Conservation (phyloP, 75 land plant species). For the Cryptomeria japonica region DNA sequence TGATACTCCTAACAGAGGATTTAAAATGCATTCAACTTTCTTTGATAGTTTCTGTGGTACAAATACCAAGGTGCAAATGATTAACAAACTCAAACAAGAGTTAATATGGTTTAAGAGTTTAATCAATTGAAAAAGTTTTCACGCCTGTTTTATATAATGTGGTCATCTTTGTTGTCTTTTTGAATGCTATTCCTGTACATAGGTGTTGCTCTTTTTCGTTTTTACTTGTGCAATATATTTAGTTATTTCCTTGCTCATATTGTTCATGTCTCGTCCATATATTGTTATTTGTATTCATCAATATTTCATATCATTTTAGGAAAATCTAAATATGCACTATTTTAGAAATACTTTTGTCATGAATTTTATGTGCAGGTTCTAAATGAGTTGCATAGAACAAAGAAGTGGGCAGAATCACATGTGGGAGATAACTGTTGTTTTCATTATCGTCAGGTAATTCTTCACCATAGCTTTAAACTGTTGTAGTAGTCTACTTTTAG, state of each 20-base stretch:
- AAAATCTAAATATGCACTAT: not conserved
- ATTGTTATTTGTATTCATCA: not conserved
- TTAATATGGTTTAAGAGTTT: not conserved
- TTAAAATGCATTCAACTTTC: too few species aligned
- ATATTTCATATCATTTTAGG: not conserved
- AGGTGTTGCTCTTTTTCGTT: not conserved
- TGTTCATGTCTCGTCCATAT: not conserved
- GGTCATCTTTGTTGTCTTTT: not conserved
- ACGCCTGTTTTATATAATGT: not conserved
- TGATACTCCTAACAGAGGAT: too few species aligned
- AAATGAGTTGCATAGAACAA: slow-evolving; percentile 46
- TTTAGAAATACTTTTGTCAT: not conserved
- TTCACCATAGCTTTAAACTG: not conserved
- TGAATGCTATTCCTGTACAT: not conserved
- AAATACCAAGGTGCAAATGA: not conserved
- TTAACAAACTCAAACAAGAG: not conserved
- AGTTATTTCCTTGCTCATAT: not conserved
- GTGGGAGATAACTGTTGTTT: slow-evolving; percentile 82
- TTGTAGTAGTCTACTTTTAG: not conserved
- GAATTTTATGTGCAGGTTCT: slow-evolving; percentile 38
- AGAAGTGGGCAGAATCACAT: slow-evolving; percentile 63
- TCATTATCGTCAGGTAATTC: slow-evolving; percentile 67
- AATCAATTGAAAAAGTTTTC: not conserved
- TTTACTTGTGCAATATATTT: not conserved
- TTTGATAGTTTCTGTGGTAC: not conserved